These are phyloP conservation scores for Leucoagaricus sp. DNA, from an alignment of 1,284 basidiomycete genomes.

Conservation along the genomic window DNA sequence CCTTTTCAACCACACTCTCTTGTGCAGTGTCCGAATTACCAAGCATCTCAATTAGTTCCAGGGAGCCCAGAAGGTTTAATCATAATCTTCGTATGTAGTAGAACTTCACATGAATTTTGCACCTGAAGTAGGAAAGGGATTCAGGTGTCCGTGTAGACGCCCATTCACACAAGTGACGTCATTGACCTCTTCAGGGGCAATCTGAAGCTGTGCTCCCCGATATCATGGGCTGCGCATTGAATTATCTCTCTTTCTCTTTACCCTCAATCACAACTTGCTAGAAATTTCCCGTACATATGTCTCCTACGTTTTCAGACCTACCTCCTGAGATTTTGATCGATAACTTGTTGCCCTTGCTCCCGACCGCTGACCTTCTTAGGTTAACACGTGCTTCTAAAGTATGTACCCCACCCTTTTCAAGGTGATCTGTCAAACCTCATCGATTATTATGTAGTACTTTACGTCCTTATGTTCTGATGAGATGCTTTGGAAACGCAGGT, in stretches of 20 bases:
- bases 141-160: too few relatives aligned
- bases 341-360: conserved; percentile 63
- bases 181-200: too few relatives aligned
- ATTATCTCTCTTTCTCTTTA: not conserved
- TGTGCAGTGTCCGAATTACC: too few relatives aligned
- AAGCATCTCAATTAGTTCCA: too few relatives aligned
- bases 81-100: too few relatives aligned
- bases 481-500: conserved; percentile 75
- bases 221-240: conserved; percentile 6
- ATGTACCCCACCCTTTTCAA: not conserved
- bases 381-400: conserved; percentile 60
- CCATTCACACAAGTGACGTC: too few relatives aligned
- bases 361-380: conserved; percentile 57
- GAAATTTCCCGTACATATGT: conserved; percentile 10
- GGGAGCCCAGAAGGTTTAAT: too few relatives aligned
- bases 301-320: conserved; percentile 44
- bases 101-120: too few relatives aligned
- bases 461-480: conserved; percentile 67
- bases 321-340: conserved; percentile 78
- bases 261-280: not conserved
- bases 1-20: too few relatives aligned
- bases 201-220: too few relatives aligned
- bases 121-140: too few relatives aligned
- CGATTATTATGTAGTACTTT: conserved; percentile 43
- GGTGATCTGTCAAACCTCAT: not conserved